Evolutionary conservation across 2,329 filamentous ascomycete species (phyloP), one percentile per base, ranked within the genome.

Genomic region (Ophiostoma sp.): DNA sequence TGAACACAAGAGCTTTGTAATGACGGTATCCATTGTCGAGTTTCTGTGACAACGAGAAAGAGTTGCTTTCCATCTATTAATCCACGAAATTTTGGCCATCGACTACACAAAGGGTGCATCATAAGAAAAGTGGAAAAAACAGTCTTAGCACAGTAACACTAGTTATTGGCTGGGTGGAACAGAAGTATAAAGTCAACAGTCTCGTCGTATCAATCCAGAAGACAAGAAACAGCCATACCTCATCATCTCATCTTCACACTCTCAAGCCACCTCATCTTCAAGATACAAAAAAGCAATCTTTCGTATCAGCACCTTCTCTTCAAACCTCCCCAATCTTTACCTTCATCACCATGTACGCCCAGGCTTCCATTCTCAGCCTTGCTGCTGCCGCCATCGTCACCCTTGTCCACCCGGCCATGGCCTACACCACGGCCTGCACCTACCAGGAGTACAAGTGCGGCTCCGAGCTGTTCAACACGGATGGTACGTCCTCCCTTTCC

Each of bases 401-500:
- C 31, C 12, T 71, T 19, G 59, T 36, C 39, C 68, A 7, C 59
- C 48, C 68, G 36, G 52, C 68, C 57, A 12, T 33, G 7, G 72
- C 68, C 33, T 64, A n/a, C 25, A 66, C 52, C 48, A 73, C 66
- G n/a, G 52, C 61, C 52, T 75, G 74, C 71, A 31, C 8, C 11
- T 75, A 75, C 69, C 72, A 74, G 72, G 72, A 69, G 61, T 75
- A 75, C 69, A 71, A 70, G 39, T 75, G 74, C 52, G 74, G 74
- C 45, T 75, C 68, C 59, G 61, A 36, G 28, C 63, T 75, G 48
- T 69, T 74, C 45, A 42, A 61, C 48, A 15, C 7, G 1, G 39
- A 73, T 17, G 72, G 72, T 71, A 68, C 22, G 68, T n/a, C n/a
- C n/a, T n/a, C n/a, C n/a, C n/a, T n/a, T n/a, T n/a, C n/a, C n/a